Evolutionary conservation across 164 flowering plant species (phyloP).

Genomic region (Santalum album): DNA sequence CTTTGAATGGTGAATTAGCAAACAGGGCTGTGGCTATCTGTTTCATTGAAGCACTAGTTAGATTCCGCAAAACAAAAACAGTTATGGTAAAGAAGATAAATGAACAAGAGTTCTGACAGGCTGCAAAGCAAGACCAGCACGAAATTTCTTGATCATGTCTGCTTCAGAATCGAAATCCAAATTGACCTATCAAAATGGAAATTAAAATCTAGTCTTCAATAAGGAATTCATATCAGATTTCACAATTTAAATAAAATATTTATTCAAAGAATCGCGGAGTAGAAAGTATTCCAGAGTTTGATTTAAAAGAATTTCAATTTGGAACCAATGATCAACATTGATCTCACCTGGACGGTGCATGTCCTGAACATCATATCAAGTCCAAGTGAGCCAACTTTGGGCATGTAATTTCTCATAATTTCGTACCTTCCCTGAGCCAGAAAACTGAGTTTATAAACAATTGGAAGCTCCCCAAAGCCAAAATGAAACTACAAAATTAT

Average conservation of each 20-base stretch:
- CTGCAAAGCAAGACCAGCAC: slow-evolving; percentile 94
- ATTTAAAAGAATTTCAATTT: background rate
- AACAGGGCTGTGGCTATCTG: slow-evolving; percentile 97
- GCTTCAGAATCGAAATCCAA: slow-evolving; percentile 90
- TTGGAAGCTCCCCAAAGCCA: background rate
- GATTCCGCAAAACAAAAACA: slow-evolving; percentile 7
- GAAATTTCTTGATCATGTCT: slow-evolving; percentile 95
- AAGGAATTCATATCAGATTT: too few species aligned
- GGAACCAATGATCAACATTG: background rate
- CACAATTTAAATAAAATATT: background rate
- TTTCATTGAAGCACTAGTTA: slow-evolving; percentile 22
- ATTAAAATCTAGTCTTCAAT: too few species aligned
- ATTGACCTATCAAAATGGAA: slow-evolving; percentile 57
- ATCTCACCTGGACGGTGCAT: slow-evolving; percentile 92
- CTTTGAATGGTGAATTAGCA: slow-evolving; percentile 98
- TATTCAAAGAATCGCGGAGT: background rate
- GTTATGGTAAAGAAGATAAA: slow-evolving; percentile 2
- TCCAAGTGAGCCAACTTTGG: slow-evolving; percentile 91
- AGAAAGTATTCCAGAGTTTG: background rate
- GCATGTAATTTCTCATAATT: slow-evolving; percentile 95
- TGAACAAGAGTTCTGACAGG: slow-evolving; percentile 51
- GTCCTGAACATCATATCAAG: slow-evolving; percentile 99
- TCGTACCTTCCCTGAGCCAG: slow-evolving; percentile 88
- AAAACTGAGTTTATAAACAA: slow-evolving; percentile 12
- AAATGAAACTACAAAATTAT: background rate